A percentile compares a stretch with the other conserved stretches of the same genome.
These are phyloP conservation scores for Saraca asoca DNA, from an alignment of 331 rosid genomes.

Conservation along the genomic window DNA sequence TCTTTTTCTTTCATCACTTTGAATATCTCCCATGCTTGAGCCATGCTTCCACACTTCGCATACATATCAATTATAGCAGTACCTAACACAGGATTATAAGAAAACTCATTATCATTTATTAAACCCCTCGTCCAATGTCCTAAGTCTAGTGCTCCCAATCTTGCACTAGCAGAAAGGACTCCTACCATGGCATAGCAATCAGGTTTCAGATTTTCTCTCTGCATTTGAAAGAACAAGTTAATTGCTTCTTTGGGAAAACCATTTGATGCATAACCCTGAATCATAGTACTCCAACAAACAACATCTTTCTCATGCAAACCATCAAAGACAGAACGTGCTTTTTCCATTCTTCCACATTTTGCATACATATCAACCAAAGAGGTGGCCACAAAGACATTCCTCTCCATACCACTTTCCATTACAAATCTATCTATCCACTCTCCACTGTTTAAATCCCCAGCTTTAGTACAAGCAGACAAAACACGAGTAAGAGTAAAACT, in stretches of 20 bases:
- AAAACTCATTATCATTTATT: conserved; percentile 50
- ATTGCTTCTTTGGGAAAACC: conserved; percentile 62
- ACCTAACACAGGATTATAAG: conserved; percentile 58
- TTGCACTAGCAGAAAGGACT: conserved; percentile 65
- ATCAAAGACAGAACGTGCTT: conserved; percentile 53
- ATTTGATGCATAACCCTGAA: conserved; percentile 64
- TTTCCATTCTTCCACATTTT: conserved; percentile 65
- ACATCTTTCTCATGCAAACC: conserved; percentile 60
- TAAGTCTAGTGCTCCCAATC: conserved; percentile 62
- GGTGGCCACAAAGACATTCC: conserved; percentile 63
- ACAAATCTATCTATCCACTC: conserved; percentile 61
- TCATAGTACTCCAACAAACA: conserved; percentile 76
- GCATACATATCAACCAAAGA: conserved; percentile 67
- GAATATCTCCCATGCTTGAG: conserved; percentile 43
- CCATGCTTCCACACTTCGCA: conserved; percentile 69
- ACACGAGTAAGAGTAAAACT: conserved; percentile 53
- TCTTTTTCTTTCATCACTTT: conserved; percentile 51
- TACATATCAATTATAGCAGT: conserved; percentile 73
- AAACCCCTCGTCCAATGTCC: conserved; percentile 60
- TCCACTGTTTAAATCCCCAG: conserved; percentile 59
- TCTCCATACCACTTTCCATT: conserved; percentile 43
- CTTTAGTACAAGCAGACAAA: conserved; percentile 52
- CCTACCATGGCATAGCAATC: conserved; percentile 74
- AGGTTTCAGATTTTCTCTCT: conserved; percentile 48
- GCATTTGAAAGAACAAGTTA: conserved; percentile 66